These are phyloP conservation scores for Gaultheria prostrata DNA, from an alignment of 148 eudicot species.

Conservation along the genomic window DNA sequence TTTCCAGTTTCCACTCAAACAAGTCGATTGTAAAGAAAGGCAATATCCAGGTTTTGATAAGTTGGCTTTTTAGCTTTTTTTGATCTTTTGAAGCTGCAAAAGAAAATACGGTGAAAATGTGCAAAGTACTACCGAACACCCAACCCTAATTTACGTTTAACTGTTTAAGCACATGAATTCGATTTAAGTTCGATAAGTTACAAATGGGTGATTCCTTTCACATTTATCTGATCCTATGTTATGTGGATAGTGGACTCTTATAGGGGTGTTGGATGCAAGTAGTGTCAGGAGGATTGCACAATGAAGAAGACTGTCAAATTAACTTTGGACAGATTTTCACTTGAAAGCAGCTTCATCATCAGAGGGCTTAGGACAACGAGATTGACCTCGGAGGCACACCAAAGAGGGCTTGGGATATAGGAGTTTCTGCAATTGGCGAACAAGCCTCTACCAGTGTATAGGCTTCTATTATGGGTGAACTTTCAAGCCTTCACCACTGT, in stretches of 20 bases:
- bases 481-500: not conserved
- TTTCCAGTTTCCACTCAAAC: no score
- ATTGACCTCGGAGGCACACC: not conserved
- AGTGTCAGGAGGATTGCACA: not conserved
- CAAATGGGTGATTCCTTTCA: not conserved
- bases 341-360: not conserved
- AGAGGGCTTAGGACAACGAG: not conserved
- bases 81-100: no score
- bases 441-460: not conserved
- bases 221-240: not conserved
- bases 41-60: no score
- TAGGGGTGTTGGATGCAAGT: not conserved
- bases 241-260: not conserved
- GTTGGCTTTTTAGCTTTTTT: no score
- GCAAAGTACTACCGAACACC: not conserved
- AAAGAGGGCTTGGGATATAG: not conserved
- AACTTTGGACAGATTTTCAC: not conserved
- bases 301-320: not conserved
- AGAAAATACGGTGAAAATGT: no score
- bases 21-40: no score
- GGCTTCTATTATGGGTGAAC: not conserved
- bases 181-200: not conserved
- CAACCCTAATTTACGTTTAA: not conserved
- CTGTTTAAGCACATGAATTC: not conserved
- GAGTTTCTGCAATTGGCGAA: not conserved